Percentiles rank a stretch among this genome's conserved stretches.
These are phyloP conservation scores for Metschnikowia lachancei DNA, from an alignment of 805 yeast genomes.

Conservation along the genomic window DNA sequence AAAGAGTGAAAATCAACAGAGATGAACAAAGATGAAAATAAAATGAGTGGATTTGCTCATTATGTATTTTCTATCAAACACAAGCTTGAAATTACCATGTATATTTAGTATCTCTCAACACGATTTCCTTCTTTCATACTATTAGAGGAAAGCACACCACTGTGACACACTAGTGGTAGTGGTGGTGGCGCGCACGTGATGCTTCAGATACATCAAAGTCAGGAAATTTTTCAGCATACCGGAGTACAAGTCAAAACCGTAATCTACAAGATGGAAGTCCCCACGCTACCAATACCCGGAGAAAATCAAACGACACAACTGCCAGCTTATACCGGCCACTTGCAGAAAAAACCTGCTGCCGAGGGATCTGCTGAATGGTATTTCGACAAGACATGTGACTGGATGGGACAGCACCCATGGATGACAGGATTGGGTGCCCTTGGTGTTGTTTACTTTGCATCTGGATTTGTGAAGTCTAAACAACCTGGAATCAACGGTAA, in stretches of 20 bases:
- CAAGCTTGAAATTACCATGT: too few species aligned
- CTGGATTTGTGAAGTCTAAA: conserved; percentile 63
- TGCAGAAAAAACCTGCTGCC: conserved; percentile 40
- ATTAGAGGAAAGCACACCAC: too few species aligned
- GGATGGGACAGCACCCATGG: conserved; percentile 75
- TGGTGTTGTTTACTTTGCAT: conserved; percentile 58
- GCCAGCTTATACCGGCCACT: conserved; percentile 36
- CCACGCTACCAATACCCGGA: conserved; percentile 57
- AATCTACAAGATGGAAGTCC: conserved; percentile 47
- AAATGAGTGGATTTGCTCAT: too few species aligned
- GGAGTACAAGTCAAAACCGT: not conserved
- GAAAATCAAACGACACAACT: conserved; percentile 29
- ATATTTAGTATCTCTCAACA: too few species aligned
- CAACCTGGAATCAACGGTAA: conserved; percentile 68
- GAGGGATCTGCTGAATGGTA: conserved; percentile 57
- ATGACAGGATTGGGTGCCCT: conserved; percentile 68
- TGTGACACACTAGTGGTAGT: too few species aligned
- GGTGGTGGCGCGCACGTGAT: conserved; percentile 13
- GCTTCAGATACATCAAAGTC: not conserved
- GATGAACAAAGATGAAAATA: not conserved
- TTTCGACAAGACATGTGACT: conserved; percentile 56
- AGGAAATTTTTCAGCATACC: conserved; percentile 6
- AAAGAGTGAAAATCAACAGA: too few species aligned
- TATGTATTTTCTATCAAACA: too few species aligned
- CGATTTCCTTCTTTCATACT: too few species aligned